phyloP scores from a whole-genome alignment of 2,329 filamentous ascomycete genomes.

The Aspergillus nomiae region DNA sequence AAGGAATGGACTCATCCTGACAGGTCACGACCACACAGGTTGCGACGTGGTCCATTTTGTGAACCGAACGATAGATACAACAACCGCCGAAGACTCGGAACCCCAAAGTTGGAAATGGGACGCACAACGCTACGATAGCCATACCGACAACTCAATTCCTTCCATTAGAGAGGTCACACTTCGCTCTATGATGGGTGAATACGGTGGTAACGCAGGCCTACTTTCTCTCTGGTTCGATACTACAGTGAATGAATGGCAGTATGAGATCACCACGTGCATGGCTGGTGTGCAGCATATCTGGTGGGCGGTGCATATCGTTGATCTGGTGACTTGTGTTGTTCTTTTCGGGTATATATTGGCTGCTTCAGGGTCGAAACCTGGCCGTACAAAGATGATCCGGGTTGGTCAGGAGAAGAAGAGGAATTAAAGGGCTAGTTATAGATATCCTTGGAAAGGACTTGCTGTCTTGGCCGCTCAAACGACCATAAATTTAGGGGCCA shows the following conservation, averaged over 20 bases:
- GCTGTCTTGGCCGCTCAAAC: neutral
- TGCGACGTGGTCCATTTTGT: slow-evolving; percentile 88
- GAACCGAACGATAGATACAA: slow-evolving; percentile 54
- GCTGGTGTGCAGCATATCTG: slow-evolving; percentile 88
- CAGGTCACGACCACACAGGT: slow-evolving; percentile 92
- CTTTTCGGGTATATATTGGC: slow-evolving; percentile 19
- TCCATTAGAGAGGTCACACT: slow-evolving; percentile 85
- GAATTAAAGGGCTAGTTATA: neutral
- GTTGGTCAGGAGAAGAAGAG: neutral
- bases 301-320: slow-evolving; percentile 84
- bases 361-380: slow-evolving; percentile 4
- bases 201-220: slow-evolving; percentile 86
- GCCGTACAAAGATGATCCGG: neutral
- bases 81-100: slow-evolving; percentile 8
- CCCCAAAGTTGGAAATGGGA: slow-evolving; percentile 36
- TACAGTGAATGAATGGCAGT: slow-evolving; percentile 70
- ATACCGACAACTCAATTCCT: slow-evolving; percentile 14
- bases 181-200: slow-evolving; percentile 97
- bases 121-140: slow-evolving; percentile 32
- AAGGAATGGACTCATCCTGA: slow-evolving; percentile 76
- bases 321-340: slow-evolving; percentile 54
- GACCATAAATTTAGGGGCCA: neutral
- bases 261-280: slow-evolving; percentile 76
- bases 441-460: neutral
- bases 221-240: slow-evolving; percentile 88